A percentile compares a stretch with the other conserved stretches of the same genome.
Conservation (phyloP, 345 rosid genomes). For the Limnanthes douglasii region DNA sequence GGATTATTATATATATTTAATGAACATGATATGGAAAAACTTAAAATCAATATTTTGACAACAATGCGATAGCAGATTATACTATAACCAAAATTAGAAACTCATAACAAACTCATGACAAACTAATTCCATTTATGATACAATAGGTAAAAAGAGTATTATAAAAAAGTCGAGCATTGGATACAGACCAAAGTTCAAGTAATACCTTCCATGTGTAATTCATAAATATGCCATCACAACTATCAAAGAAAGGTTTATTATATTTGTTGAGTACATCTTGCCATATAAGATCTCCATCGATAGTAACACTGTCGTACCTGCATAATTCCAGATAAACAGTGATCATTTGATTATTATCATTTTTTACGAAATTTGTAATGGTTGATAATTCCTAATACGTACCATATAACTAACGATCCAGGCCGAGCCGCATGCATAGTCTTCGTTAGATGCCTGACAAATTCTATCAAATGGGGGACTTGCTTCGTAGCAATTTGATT, state of each 20-base stretch:
- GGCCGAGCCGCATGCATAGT: conserved; percentile 52
- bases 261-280: conserved; percentile 51
- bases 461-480: conserved; percentile 49
- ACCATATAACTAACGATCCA: conserved; percentile 80
- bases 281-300: conserved; percentile 40
- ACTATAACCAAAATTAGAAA: neutral
- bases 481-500: conserved; percentile 25
- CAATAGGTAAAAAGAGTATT: too few relatives aligned
- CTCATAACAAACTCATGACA: neutral
- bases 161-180: neutral
- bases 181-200: conserved; percentile 3
- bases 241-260: conserved; percentile 75
- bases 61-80: too few relatives aligned
- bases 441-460: conserved; percentile 52
- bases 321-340: conserved; percentile 3
- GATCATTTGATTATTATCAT: too few relatives aligned
- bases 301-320: conserved; percentile 79
- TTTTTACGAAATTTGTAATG: too few relatives aligned
- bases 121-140: too few relatives aligned
- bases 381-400: conserved; percentile 6
- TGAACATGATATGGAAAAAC: too few relatives aligned
- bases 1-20: too few relatives aligned
- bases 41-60: too few relatives aligned
- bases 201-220: conserved; percentile 71
- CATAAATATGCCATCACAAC: conserved; percentile 65